Evolutionary conservation across 148 eudicot species (phyloP).

Genomic region (Camellia sinensis): DNA sequence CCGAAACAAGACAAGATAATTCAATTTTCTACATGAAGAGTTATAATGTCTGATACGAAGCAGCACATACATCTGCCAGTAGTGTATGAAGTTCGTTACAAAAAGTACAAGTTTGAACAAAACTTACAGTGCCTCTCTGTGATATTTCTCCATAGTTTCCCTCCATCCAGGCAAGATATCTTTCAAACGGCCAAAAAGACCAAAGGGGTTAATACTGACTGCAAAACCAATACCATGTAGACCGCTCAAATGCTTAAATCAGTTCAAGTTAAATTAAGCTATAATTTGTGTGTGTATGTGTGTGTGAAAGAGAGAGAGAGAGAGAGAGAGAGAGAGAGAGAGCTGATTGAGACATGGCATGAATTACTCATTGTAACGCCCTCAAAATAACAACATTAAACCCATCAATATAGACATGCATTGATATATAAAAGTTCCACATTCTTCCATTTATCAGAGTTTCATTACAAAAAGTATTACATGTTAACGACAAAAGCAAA

Average conservation of each 20-base stretch:
- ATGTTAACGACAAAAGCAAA: too few relatives aligned
- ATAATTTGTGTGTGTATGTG: neutral
- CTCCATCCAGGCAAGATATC: constrained; percentile 86
- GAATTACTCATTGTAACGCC: neutral
- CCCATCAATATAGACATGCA: too few relatives aligned
- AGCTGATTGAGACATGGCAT: neutral
- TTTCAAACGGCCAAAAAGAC: constrained; percentile 22
- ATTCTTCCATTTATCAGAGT: too few relatives aligned
- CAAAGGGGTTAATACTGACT: neutral
- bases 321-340: constrained; percentile 6
- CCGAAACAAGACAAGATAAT: neutral
- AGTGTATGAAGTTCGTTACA: neutral
- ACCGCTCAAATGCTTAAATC: neutral
- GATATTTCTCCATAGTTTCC: constrained; percentile 89
- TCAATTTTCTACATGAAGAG: constrained; percentile 2
- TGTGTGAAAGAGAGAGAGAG: too few relatives aligned
- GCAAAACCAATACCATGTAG: neutral
- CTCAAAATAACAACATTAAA: too few relatives aligned
- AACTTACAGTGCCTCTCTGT: constrained; percentile 80
- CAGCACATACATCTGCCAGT: neutral
- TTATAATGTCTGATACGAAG: neutral
- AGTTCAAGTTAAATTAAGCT: neutral
- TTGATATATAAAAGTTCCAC: too few relatives aligned
- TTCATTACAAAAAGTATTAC: too few relatives aligned
- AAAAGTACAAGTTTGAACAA: neutral